Evolutionary conservation across 2,329 filamentous ascomycete genomes (phyloP).

Genomic region (Aureobasidium sp.): DNA sequence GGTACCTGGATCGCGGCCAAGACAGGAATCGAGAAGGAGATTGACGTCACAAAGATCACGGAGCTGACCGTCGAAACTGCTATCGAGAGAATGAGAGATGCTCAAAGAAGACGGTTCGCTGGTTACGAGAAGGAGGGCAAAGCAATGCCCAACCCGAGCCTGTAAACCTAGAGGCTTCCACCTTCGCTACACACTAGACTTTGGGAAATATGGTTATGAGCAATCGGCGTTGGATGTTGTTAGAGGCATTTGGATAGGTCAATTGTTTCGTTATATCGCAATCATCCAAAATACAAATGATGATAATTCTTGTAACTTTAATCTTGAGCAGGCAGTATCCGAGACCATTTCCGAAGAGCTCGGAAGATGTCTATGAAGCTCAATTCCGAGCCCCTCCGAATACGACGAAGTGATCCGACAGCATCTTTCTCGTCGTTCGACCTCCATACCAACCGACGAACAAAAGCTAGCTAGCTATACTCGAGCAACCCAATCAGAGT

Average conservation of each 20-base stretch:
- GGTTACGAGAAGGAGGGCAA: slow-evolving; percentile 27
- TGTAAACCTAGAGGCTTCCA: slow-evolving; percentile 11
- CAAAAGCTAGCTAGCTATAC: too few species aligned
- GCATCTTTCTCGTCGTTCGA: neutral
- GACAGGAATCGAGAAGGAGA: slow-evolving; percentile 21
- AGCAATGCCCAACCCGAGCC: slow-evolving; percentile 23
- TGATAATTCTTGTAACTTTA: neutral
- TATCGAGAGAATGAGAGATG: slow-evolving; percentile 20
- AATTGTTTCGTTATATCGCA: neutral
- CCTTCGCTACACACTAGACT: neutral
- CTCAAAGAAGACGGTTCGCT: slow-evolving; percentile 22
- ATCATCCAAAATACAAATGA: neutral
- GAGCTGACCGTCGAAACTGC: slow-evolving; percentile 15
- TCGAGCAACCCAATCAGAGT: too few species aligned
- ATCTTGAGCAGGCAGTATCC: neutral
- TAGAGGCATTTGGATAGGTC: neutral
- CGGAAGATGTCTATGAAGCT: neutral
- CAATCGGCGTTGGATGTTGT: neutral
- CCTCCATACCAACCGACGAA: neutral
- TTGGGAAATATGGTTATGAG: neutral
- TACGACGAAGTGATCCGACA: neutral
- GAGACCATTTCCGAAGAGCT: neutral
- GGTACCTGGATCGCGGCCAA: slow-evolving; percentile 23
- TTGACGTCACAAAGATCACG: slow-evolving; percentile 19
- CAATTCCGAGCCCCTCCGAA: neutral